Evolutionary conservation across 2,329 filamentous ascomycete species (phyloP).

Genomic region (Ophioceras dolichostomum): DNA sequence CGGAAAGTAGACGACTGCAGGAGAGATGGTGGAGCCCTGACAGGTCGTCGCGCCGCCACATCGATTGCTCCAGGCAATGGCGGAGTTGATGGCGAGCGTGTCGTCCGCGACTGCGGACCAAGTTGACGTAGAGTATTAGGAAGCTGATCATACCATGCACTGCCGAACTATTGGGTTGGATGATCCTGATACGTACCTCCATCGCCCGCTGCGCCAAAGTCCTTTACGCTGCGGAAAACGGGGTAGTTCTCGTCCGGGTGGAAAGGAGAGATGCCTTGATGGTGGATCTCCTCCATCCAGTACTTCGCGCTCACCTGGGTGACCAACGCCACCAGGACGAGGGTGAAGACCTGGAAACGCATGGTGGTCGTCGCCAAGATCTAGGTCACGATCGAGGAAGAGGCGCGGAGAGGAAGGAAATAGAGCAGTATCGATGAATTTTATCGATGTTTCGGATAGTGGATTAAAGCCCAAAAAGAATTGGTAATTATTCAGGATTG

Average conservation of each 20-base stretch:
- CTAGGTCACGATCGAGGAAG: no score
- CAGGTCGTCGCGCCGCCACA: conserved; percentile 24
- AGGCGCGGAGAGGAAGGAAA: no score
- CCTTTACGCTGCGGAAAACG: conserved; percentile 35
- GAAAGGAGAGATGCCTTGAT: conserved; percentile 34
- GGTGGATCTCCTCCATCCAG: conserved; percentile 31
- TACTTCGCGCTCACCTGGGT: conserved; percentile 11
- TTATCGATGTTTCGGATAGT: no score
- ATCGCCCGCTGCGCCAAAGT: conserved; percentile 16
- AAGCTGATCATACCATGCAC: no score
- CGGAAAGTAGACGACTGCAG: conserved; percentile 30
- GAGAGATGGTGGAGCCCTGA: conserved; percentile 21
- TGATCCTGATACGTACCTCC: conserved; percentile 19
- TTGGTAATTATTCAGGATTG: no score
- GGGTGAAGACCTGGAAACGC: no score
- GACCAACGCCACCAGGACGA: background rate
- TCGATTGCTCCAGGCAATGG: conserved; percentile 29
- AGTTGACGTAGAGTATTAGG: no score
- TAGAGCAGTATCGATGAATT: no score
- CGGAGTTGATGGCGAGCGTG: conserved; percentile 39
- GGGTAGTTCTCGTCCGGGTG: conserved; percentile 26
- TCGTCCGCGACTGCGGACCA: conserved; percentile 38
- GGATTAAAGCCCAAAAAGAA: no score
- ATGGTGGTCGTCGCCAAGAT: no score
- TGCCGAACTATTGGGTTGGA: no score